Conservation (phyloP, 2,329 filamentous ascomycete species). For the Fusarium caatingaense region DNA sequence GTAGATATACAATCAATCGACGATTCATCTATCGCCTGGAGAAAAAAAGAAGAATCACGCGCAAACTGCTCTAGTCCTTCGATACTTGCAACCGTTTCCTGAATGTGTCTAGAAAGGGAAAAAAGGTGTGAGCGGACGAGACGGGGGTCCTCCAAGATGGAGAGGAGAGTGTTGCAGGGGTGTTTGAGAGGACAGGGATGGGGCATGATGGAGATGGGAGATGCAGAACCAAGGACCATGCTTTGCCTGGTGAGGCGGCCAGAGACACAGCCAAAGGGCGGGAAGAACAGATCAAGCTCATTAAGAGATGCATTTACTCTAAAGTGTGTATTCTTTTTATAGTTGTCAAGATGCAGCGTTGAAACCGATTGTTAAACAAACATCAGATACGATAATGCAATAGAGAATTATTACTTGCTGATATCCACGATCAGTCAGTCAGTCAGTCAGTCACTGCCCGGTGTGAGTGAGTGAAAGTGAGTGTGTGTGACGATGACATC, state of each 20-base stretch:
- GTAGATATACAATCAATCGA: neutral
- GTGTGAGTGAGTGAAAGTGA: constrained; percentile 20
- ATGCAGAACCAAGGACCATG: constrained; percentile 20
- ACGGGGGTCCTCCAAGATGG: constrained; percentile 18
- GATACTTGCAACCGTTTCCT: constrained; percentile 1
- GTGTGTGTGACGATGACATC: constrained; percentile 42
- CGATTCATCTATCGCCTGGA: neutral
- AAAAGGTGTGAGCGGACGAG: constrained; percentile 37
- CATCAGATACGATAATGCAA: neutral
- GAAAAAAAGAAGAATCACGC: constrained; percentile 1
- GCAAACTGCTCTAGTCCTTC: neutral
- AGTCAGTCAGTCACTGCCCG: constrained; percentile 24
- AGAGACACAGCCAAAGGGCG: neutral
- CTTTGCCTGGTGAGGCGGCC: constrained; percentile 23
- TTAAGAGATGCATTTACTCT: neutral
- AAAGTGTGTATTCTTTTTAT: neutral
- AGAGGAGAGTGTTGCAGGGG: constrained; percentile 3
- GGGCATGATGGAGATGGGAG: constrained; percentile 2
- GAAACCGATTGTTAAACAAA: neutral
- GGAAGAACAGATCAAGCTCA: constrained; percentile 5
- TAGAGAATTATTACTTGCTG: constrained; percentile 2
- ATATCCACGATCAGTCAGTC: constrained; percentile 7
- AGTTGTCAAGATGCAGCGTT: neutral
- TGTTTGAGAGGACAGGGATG: constrained; percentile 1
- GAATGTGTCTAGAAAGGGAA: constrained; percentile 19